Conservation (phyloP, 805 yeast species). For the Yamadazyma philogaea region DNA sequence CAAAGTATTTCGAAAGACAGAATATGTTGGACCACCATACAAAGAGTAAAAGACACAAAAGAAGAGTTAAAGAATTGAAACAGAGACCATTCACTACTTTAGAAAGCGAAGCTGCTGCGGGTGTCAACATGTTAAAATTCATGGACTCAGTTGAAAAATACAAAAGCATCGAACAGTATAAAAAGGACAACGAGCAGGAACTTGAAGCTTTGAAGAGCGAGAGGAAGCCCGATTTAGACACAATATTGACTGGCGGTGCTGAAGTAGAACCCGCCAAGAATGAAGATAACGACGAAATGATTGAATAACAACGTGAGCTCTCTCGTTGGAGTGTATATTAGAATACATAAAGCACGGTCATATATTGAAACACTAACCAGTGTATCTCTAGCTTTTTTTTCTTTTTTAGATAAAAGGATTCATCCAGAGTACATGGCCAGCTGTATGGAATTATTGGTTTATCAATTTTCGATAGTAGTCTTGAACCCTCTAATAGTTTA, state of each 20-base stretch:
- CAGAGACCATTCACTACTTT: slow-evolving; percentile 81
- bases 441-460: too few relatives aligned
- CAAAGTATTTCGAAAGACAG: slow-evolving; percentile 82
- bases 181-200: slow-evolving; percentile 44
- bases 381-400: too few relatives aligned
- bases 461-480: too few relatives aligned
- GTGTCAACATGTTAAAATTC: slow-evolving; percentile 68
- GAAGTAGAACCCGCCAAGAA: slow-evolving; percentile 19
- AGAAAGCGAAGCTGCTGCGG: slow-evolving; percentile 91
- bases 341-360: slow-evolving; percentile 1
- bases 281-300: slow-evolving; percentile 17
- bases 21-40: slow-evolving; percentile 68
- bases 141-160: slow-evolving; percentile 60
- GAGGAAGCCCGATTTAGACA: slow-evolving; percentile 39
- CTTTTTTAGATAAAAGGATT: too few relatives aligned
- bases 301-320: slow-evolving; percentile 11
- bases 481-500: background rate
- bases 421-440: too few relatives aligned
- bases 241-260: slow-evolving; percentile 25
- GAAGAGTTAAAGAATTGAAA: slow-evolving; percentile 74
- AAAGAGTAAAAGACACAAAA: slow-evolving; percentile 76
- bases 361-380: background rate
- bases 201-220: slow-evolving; percentile 31
- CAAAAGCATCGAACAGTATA: slow-evolving; percentile 41
- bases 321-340: background rate